Conservation (phyloP, 73 alveolate genomes). For the Paramecium bursaria region DNA sequence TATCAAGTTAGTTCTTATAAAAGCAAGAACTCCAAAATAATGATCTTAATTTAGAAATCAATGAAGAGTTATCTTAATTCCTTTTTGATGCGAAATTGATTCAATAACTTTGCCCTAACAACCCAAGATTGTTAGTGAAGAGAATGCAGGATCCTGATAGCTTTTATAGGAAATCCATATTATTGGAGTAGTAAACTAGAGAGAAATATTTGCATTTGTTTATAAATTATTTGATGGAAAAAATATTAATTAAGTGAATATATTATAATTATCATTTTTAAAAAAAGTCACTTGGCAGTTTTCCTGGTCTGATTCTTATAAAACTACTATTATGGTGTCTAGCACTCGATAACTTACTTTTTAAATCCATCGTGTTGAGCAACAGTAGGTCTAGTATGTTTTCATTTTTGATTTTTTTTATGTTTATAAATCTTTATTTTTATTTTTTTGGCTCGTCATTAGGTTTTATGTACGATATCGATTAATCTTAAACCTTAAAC, state of each 20-base stretch:
- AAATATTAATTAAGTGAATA: not conserved
- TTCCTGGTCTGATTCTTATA: constrained; percentile 29
- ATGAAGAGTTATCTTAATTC: constrained; percentile 23
- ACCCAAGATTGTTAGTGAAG: not conserved
- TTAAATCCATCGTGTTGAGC: constrained; percentile 26
- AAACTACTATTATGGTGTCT: constrained; percentile 29
- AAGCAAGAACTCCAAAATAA: too few relatives aligned
- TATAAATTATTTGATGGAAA: constrained; percentile 35
- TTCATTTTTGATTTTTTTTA: constrained; percentile 10
- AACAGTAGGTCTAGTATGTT: constrained; percentile 29
- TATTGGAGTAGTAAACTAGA: not conserved
- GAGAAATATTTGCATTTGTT: constrained; percentile 3
- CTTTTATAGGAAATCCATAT: not conserved
- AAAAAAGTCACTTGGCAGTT: constrained; percentile 51
- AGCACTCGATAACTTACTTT: not conserved
- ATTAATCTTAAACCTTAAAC: constrained; percentile 24
- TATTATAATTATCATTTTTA: constrained; percentile 37
- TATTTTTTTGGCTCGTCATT: constrained; percentile 14
- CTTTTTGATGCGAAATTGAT: constrained; percentile 43
- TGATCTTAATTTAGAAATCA: constrained; percentile 17
- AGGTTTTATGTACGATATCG: constrained; percentile 45
- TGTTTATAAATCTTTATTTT: not conserved
- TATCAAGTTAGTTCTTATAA: constrained; percentile 26
- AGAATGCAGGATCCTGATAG: constrained; percentile 31
- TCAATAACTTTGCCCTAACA: not conserved